These are phyloP conservation scores for Fusarium sarcochroum DNA, from an alignment of 2,329 filamentous ascomycete genomes.

Conservation along the genomic window DNA sequence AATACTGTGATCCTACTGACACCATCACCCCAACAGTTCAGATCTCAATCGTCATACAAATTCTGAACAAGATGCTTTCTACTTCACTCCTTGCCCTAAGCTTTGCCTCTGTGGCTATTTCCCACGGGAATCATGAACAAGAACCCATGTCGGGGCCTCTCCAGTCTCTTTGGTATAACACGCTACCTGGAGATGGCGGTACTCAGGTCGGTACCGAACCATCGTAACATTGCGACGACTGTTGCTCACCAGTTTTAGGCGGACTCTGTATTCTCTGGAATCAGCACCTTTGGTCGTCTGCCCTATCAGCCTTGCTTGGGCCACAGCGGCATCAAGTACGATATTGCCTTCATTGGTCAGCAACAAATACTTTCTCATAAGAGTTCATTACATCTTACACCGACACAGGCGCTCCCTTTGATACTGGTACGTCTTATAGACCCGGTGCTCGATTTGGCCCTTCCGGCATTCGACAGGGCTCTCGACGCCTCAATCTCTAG, in stretches of 20 bases:
- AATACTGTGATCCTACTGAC: rapidly evolving
- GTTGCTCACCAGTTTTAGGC: slow-evolving; percentile 64
- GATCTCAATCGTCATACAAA: rapidly evolving
- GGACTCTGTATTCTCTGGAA: slow-evolving; percentile 90
- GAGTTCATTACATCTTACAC: slow-evolving; percentile 4
- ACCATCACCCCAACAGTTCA: rapidly evolving
- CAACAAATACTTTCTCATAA: slow-evolving; percentile 21
- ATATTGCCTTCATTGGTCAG: slow-evolving; percentile 86
- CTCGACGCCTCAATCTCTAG: slow-evolving; percentile 88
- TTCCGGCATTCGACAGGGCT: slow-evolving; percentile 88
- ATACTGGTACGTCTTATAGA: slow-evolving; percentile 87
- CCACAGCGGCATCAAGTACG: slow-evolving; percentile 78
- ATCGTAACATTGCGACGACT: no score
- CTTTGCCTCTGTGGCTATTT: slow-evolving; percentile 65
- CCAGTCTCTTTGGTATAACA: slow-evolving; percentile 85
- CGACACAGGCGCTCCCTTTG: slow-evolving; percentile 80
- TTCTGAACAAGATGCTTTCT: slow-evolving; percentile 46
- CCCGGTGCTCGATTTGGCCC: slow-evolving; percentile 89
- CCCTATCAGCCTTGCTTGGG: slow-evolving; percentile 83
- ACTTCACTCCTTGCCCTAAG: slow-evolving; percentile 54
- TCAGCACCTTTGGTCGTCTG: slow-evolving; percentile 86
- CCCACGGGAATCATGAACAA: slow-evolving; percentile 74
- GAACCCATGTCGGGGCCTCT: slow-evolving; percentile 76
- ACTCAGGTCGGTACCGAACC: slow-evolving; percentile 71
- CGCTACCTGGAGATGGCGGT: slow-evolving; percentile 84